Conservation (phyloP, 2,329 filamentous ascomycete species). For the Cryphonectria carpinicola region DNA sequence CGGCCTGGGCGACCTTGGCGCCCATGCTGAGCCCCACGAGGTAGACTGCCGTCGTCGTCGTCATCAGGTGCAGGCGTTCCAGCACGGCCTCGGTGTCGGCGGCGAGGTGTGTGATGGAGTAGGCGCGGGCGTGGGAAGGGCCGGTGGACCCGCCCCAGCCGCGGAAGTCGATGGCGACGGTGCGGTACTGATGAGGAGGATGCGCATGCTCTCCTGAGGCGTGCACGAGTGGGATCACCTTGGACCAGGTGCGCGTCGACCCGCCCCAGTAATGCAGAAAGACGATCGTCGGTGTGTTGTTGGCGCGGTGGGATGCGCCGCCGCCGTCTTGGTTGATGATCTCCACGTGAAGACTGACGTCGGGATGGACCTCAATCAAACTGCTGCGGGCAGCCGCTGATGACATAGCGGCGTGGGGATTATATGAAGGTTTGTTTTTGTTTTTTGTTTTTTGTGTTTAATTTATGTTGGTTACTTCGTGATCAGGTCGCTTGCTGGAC, state of each 20-base stretch:
- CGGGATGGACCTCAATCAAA: neutral
- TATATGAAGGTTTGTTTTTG: neutral
- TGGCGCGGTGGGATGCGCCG: neutral
- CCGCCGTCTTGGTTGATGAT: neutral
- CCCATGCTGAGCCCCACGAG: conserved; percentile 46
- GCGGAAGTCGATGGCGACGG: conserved; percentile 39
- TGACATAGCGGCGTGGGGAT: neutral
- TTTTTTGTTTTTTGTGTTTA: neutral
- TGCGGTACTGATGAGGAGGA: conserved; percentile 30
- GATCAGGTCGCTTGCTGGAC: neutral
- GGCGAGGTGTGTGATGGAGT: conserved; percentile 37
- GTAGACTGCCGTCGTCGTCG: conserved; percentile 34
- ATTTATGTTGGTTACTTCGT: neutral
- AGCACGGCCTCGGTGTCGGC: conserved; percentile 33
- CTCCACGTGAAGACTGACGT: neutral
- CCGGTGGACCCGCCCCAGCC: conserved; percentile 43
- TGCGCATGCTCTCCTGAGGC: neutral
- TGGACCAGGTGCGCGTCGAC: conserved; percentile 39
- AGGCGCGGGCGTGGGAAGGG: conserved; percentile 33
- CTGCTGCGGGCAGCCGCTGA: neutral
- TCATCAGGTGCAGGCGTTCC: conserved; percentile 25
- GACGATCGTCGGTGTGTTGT: conserved; percentile 26
- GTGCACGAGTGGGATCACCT: conserved; percentile 29
- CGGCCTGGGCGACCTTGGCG: conserved; percentile 41
- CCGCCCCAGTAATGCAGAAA: conserved; percentile 47